Evolutionary conservation across 371 early-diverging fungal genomes (phyloP).

Genomic region (Fennellomyces sp.): DNA sequence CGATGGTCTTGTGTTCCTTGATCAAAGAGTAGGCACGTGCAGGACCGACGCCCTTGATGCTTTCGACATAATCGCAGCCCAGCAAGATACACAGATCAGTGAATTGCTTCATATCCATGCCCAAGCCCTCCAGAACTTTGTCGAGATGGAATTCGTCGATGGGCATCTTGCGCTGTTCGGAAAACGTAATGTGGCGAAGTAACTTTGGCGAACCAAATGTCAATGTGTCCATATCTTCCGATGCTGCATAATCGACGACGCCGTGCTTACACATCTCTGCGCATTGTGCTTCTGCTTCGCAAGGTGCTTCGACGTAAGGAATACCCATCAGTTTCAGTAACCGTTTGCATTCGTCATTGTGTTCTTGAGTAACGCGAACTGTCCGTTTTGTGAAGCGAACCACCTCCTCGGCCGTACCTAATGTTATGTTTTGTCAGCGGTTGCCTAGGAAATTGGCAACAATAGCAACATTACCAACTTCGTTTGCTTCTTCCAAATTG

Average conservation of each 20-base stretch:
- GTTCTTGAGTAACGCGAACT: conserved; percentile 94
- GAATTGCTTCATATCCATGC: conserved; percentile 70
- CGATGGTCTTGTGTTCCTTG: conserved; percentile 88
- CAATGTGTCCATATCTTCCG: conserved; percentile 99
- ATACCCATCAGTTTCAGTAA: conserved; percentile 97
- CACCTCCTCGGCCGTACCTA: conserved; percentile 81
- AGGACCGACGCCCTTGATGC: conserved; percentile 97
- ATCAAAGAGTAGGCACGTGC: conserved; percentile 90
- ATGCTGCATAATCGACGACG: conserved; percentile 96
- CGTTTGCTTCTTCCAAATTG: conserved; percentile 84
- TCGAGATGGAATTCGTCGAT: conserved; percentile 91
- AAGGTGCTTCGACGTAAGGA: conserved; percentile 96
- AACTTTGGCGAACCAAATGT: conserved; percentile 95
- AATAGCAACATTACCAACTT: conserved; percentile 73
- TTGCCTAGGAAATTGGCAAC: too few species aligned
- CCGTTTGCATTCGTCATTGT: conserved; percentile 95
- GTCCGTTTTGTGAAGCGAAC: conserved; percentile 92
- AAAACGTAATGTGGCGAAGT: conserved; percentile 94
- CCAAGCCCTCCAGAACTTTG: conserved; percentile 86
- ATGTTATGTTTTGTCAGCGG: neutral
- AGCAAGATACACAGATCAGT: conserved; percentile 99
- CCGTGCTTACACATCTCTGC: conserved; percentile 91
- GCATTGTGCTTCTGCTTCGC: conserved; percentile 99
- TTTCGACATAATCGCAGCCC: conserved; percentile 99
- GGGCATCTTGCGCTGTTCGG: conserved; percentile 92